Base-by-base conservation (phyloP, 208 protist genomes). In the Angomonas ambiguus region DNA sequence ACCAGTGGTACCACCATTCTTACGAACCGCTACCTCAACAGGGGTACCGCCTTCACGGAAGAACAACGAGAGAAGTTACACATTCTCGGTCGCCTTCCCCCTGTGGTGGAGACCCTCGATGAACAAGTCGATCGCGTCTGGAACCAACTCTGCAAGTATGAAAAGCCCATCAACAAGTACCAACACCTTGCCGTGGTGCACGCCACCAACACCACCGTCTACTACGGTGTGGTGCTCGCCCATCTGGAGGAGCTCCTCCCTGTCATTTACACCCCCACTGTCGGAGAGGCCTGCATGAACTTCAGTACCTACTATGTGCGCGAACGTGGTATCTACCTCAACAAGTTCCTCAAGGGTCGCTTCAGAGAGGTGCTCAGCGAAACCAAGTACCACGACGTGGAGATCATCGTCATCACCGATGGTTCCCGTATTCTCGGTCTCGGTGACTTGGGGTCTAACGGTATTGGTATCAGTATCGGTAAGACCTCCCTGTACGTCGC, bases 371-470 rank as follows among this genome's bases (percentile, higher is more conserved):
- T 97, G 59, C 72, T 98, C 53, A 57, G 83, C 13, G 81, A 98
- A 32, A 91, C 82, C 38, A 70, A 77, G 31, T 78, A 88, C 56
- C 63, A 79, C 42, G 64, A 83, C 45, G 83, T 96, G 20, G 84
- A 97, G 42, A 82, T 98, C 61, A 95, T 98, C 63, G 97, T 98
- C 65, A 96, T 98, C 32, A 97, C 94, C n/a, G 97, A 98, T 71
- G 97, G 97, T 71, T 88, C 83, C 18, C 87, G 97, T 66, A 98
- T 98, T 88, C 77, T 98, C 13, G 96, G 97, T 49, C 79, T 98
- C 20, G 96, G 94, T 57, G 91, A 96, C 62, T 85, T 97, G 38
- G 98, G 97, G 56, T 71, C 79, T 13, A 97, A 98, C 76, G 97
- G 98, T 45, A 94, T 98, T 68, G 96, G 93, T 65, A 98, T 97